Evolutionary conservation across 2,329 filamentous ascomycete species (phyloP).

Genomic region (Hawksworthiomyces lignivorus): DNA sequence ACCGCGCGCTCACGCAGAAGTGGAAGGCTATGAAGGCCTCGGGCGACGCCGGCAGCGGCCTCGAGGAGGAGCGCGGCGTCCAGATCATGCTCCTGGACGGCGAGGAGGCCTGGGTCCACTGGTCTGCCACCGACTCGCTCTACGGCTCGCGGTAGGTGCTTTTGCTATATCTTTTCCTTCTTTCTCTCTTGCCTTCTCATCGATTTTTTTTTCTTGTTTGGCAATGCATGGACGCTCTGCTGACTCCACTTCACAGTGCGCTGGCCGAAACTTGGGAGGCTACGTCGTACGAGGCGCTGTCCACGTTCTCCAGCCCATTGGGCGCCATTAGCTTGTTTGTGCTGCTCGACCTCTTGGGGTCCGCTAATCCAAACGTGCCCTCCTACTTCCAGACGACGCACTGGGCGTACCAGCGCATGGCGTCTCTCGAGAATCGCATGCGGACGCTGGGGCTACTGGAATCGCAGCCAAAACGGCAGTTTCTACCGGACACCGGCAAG

Average conservation of each 20-base stretch:
- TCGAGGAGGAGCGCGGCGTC: constrained; percentile 73
- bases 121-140: constrained; percentile 75
- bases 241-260: no score
- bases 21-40: constrained; percentile 66
- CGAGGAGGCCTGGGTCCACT: constrained; percentile 80
- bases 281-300: constrained; percentile 59
- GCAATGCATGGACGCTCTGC: no score
- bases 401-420: constrained; percentile 69
- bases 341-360: constrained; percentile 52
- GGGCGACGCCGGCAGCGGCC: constrained; percentile 40
- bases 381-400: constrained; percentile 73
- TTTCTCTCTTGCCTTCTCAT: neutral
- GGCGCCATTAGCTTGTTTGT: constrained; percentile 67
- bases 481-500: constrained; percentile 60
- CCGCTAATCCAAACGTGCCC: constrained; percentile 54
- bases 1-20: constrained; percentile 69
- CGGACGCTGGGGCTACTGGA: constrained; percentile 46
- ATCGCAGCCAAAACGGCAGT: constrained; percentile 39
- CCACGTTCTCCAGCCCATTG: constrained; percentile 67
- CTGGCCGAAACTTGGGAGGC: constrained; percentile 77
- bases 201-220: neutral
- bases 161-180: neutral
- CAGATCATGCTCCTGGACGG: constrained; percentile 89
- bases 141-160: constrained; percentile 69
- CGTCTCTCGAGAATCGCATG: constrained; percentile 56